Evolutionary conservation across 2,329 filamentous ascomycete species (phyloP).

Genomic region (Diaporthe longicolla): DNA sequence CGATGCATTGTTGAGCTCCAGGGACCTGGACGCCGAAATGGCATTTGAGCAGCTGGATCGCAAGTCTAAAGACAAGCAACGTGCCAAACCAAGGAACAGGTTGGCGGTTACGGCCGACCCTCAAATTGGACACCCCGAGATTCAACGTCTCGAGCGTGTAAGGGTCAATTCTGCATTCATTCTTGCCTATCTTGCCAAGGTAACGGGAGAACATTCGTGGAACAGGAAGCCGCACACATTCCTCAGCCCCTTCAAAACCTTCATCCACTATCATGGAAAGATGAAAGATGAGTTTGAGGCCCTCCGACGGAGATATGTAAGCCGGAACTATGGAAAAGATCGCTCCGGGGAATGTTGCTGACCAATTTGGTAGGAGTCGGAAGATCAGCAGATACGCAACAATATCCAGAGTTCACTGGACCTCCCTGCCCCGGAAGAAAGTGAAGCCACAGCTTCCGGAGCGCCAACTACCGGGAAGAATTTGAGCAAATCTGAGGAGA

Average conservation of each 20-base stretch:
- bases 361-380: not conserved
- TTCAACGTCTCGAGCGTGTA: slow-evolving; percentile 27
- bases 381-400: not conserved
- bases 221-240: slow-evolving; percentile 26
- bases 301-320: not conserved
- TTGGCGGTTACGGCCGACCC: not conserved
- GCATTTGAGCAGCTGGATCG: slow-evolving; percentile 21
- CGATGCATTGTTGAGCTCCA: slow-evolving; percentile 8
- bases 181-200: slow-evolving; percentile 12
- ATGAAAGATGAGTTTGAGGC: not conserved
- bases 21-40: slow-evolving; percentile 7
- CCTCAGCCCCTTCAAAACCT: slow-evolving; percentile 34
- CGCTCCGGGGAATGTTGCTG: too few relatives aligned
- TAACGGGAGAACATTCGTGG: slow-evolving; percentile 20
- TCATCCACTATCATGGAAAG: slow-evolving; percentile 6
- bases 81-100: not conserved
- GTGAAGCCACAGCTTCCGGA: not conserved
- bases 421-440: not conserved
- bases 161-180: slow-evolving; percentile 33
- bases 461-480: not conserved
- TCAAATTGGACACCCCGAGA: not conserved
- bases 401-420: not conserved
- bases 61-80: not conserved
- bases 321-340: too few relatives aligned
- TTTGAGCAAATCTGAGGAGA: not conserved